phyloP scores from a whole-genome alignment of 2,329 filamentous ascomycete genomes.

The Aspergillus viridinutans region DNA sequence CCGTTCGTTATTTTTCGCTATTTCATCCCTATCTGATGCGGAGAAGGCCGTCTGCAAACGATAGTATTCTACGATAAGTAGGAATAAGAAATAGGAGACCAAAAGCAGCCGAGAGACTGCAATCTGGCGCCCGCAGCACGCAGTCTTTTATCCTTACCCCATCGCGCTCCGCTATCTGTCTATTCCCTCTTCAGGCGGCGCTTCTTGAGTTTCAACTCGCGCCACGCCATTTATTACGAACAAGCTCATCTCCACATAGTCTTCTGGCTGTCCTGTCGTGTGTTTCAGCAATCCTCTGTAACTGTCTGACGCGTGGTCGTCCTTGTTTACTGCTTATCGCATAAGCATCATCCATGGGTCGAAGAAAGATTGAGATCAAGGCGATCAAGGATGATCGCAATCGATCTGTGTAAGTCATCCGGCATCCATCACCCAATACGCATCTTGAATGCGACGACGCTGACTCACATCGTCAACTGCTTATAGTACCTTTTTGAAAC shows the following conservation, averaged over 20 bases:
- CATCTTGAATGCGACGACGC: not conserved
- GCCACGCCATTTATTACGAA: constrained; percentile 6
- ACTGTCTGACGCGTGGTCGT: constrained; percentile 9
- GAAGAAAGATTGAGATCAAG: constrained; percentile 99
- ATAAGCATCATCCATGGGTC: constrained; percentile 63
- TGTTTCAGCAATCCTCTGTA: constrained; percentile 7
- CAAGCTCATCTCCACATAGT: constrained; percentile 4
- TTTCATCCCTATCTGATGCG: not conserved
- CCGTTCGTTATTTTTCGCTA: not conserved
- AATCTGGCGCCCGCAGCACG: not conserved
- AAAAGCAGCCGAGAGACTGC: not conserved
- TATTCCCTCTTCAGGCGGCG: constrained; percentile 1
- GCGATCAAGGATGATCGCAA: constrained; percentile 98
- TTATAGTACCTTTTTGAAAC: constrained; percentile 87
- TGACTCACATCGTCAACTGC: constrained; percentile 3
- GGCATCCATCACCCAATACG: not conserved
- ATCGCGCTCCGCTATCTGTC: constrained; percentile 9
- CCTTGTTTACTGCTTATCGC: constrained; percentile 1
- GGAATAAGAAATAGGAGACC: not conserved
- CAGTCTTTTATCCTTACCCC: constrained; percentile 4
- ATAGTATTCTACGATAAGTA: not conserved
- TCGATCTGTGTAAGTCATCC: constrained; percentile 78
- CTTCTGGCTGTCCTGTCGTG: constrained; percentile 1
- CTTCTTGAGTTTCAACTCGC: constrained; percentile 11
- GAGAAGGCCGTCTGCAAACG: not conserved